Percentiles rank a stretch among this genome's conserved stretches.
These are phyloP conservation scores for Aspergillus leporis DNA, from an alignment of 495 filamentous ascomycete genomes.

Conservation along the genomic window DNA sequence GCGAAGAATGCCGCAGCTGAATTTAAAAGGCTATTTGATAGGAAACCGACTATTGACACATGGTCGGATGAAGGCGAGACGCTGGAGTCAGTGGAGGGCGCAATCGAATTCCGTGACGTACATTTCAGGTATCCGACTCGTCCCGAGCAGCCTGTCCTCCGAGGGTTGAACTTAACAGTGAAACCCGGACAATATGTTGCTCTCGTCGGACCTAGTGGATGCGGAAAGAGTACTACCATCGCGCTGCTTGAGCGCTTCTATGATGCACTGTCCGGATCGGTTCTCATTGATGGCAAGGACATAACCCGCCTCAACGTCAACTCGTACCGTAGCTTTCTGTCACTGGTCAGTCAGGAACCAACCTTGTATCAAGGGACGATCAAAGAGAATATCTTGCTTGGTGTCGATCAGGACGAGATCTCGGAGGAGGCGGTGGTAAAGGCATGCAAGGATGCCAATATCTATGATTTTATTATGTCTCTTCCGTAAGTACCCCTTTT, in stretches of 20 bases:
- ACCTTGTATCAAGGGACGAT: slow-evolving; percentile 86
- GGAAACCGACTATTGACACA: slow-evolving; percentile 72
- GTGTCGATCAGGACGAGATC: slow-evolving; percentile 60
- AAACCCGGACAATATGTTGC: slow-evolving; percentile 78
- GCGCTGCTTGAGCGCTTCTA: slow-evolving; percentile 83
- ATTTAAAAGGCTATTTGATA: slow-evolving; percentile 78
- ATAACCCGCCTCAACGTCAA: slow-evolving; percentile 75
- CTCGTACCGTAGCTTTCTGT: slow-evolving; percentile 72
- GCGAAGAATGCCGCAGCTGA: slow-evolving; percentile 76
- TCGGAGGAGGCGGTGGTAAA: slow-evolving; percentile 68
- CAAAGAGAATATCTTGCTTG: slow-evolving; percentile 78
- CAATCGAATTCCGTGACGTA: slow-evolving; percentile 76
- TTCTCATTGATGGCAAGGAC: slow-evolving; percentile 73
- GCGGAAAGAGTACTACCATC: slow-evolving; percentile 83
- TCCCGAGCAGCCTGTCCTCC: slow-evolving; percentile 76
- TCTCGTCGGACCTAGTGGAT: slow-evolving; percentile 78
- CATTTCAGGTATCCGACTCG: slow-evolving; percentile 82
- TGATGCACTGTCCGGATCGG: slow-evolving; percentile 69
- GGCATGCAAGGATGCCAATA: slow-evolving; percentile 86
- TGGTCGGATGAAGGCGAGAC: slow-evolving; percentile 75
- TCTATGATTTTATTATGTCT: slow-evolving; percentile 86
- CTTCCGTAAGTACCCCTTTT: slow-evolving; percentile 46
- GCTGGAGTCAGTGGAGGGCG: slow-evolving; percentile 60
- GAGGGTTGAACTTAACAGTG: slow-evolving; percentile 69
- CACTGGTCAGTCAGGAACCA: slow-evolving; percentile 84